These are phyloP conservation scores for Colletotrichum tropicale DNA, from an alignment of 2,329 filamentous ascomycete species.

Conservation along the genomic window DNA sequence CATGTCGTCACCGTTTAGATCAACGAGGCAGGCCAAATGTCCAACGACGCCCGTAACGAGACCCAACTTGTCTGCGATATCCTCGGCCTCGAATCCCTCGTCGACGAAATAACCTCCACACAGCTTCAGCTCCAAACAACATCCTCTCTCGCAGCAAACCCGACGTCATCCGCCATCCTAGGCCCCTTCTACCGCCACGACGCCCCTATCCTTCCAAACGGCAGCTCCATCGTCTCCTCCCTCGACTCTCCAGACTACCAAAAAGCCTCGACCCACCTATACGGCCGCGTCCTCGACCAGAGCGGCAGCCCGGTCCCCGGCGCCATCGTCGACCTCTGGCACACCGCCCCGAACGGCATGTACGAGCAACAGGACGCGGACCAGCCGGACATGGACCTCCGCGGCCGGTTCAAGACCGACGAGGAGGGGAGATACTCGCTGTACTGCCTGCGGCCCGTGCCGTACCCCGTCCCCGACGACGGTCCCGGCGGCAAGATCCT, in stretches of 20 bases:
- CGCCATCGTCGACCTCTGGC: conserved; percentile 67
- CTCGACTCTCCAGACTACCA: conserved; percentile 35
- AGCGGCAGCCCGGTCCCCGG: conserved; percentile 58
- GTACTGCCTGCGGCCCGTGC: conserved; percentile 65
- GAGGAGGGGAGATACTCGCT: conserved; percentile 66
- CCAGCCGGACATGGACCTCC: conserved; percentile 75
- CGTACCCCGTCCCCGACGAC: conserved; percentile 48
- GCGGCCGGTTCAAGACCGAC: conserved; percentile 74
- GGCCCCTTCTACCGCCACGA: conserved; percentile 74
- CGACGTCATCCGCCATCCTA: conserved; percentile 69
- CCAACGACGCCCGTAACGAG: conserved; percentile 67
- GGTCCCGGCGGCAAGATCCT: conserved; percentile 33
- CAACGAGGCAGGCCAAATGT: conserved; percentile 70
- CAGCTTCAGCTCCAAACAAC: conserved; percentile 44
- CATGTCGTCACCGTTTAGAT: conserved; percentile 40
- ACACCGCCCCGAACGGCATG: conserved; percentile 64
- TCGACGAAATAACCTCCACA: conserved; percentile 70
- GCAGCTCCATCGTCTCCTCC: conserved; percentile 56
- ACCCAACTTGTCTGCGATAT: conserved; percentile 71
- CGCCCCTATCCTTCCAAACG: conserved; percentile 62
- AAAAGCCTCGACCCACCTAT: conserved; percentile 58
- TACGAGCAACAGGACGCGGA: conserved; percentile 77
- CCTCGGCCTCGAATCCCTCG: conserved; percentile 67
- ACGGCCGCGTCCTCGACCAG: conserved; percentile 59
- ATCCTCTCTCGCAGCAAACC: conserved; percentile 36